Percentiles rank a stretch among this genome's conserved stretches.
phyloP scores from a whole-genome alignment of 352 stramenopile genomes.

The Phytophthora sojae region DNA sequence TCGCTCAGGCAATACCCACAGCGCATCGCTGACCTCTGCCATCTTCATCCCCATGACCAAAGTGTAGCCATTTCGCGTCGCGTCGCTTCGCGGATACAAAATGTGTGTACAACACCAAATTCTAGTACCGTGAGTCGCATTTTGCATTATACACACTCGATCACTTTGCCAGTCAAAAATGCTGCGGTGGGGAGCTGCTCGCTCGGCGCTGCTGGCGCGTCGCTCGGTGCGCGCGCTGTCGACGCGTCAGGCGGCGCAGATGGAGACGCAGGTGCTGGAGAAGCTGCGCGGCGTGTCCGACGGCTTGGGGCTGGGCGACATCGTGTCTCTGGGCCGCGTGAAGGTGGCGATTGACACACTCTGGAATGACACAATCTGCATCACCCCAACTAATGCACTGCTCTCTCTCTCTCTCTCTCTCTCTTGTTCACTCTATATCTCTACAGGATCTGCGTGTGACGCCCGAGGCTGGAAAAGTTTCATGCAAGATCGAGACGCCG shows the following conservation, averaged over 20 bases:
- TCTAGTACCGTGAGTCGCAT: constrained; percentile 5
- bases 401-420: not conserved
- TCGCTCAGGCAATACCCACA: not conserved
- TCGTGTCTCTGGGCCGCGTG: constrained; percentile 78
- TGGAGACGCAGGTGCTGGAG: constrained; percentile 84
- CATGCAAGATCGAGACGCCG: constrained; percentile 77
- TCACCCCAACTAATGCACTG: not conserved
- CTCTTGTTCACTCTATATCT: not conserved
- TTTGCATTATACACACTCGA: not conserved
- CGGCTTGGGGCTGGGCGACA: constrained; percentile 75
- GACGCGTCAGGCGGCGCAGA: constrained; percentile 64
- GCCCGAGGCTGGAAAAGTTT: constrained; percentile 53
- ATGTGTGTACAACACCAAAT: not conserved
- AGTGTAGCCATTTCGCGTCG: constrained; percentile 25
- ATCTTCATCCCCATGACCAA: constrained; percentile 16
- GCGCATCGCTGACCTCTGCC: constrained; percentile 5
- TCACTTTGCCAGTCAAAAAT: constrained; percentile 27
- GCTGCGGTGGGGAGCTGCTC: constrained; percentile 26
- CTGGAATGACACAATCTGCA: not conserved
- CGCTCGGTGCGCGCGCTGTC: constrained; percentile 58
- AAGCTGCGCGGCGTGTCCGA: constrained; percentile 73
- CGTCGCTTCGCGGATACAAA: constrained; percentile 8
- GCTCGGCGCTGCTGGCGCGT: constrained; percentile 10
- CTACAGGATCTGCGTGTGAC: constrained; percentile 65
- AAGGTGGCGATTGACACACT: constrained; percentile 53